phyloP scores from a whole-genome alignment of 148 eudicot genomes.

The Amaranthus palmeri region DNA sequence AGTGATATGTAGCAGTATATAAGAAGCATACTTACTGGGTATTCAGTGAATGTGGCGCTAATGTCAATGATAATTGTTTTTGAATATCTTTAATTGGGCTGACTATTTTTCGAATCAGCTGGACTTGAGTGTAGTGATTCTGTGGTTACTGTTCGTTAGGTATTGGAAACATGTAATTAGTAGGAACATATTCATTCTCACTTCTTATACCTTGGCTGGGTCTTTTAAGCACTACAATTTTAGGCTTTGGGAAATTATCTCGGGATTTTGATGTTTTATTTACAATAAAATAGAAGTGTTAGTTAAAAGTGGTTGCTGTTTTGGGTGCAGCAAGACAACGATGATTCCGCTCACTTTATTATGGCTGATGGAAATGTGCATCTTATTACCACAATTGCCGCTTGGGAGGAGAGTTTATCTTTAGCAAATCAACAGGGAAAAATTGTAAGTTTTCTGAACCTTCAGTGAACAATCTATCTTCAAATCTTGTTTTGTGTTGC shows the following conservation, averaged over 20 bases:
- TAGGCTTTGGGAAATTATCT: neutral
- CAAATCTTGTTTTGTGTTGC: neutral
- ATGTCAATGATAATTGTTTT: too few relatives aligned
- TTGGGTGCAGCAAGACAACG: conserved; percentile 38
- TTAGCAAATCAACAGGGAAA: conserved; percentile 66
- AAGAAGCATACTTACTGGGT: too few relatives aligned
- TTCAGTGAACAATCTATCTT: neutral
- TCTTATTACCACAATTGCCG: conserved; percentile 63
- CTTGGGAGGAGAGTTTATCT: conserved; percentile 66
- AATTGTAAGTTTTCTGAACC: conserved; percentile 46
- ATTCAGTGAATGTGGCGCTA: too few relatives aligned
- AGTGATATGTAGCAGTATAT: too few relatives aligned
- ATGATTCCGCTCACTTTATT: conserved; percentile 47
- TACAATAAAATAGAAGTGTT: conserved; percentile 5
- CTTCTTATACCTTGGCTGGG: neutral
- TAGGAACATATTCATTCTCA: neutral
- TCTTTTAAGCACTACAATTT: too few relatives aligned
- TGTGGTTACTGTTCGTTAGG: neutral
- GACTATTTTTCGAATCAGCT: neutral
- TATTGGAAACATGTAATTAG: neutral
- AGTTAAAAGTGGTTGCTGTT: conserved; percentile 17
- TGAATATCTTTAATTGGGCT: neutral
- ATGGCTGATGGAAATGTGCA: conserved; percentile 78
- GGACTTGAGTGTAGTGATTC: neutral
- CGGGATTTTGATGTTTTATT: conserved; percentile 4